Evolutionary conservation across 345 rosid genomes (phyloP).

Genomic region (Capsella bursapastoris): DNA sequence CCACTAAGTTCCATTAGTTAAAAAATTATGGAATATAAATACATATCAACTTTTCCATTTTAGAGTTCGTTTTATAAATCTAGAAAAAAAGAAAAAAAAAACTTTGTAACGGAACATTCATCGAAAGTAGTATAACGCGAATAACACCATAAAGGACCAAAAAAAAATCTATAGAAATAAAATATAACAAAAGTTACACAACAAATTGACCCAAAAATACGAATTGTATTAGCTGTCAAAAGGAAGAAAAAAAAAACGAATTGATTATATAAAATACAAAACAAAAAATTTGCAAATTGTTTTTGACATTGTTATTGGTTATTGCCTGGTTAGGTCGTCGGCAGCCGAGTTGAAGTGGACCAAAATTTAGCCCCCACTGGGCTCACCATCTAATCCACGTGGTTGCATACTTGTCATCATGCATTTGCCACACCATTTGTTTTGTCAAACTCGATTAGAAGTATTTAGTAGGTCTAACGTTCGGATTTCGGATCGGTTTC

Average conservation of each 20-base stretch:
- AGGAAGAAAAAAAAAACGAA: background rate
- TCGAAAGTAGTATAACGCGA: slow-evolving; percentile 35
- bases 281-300: background rate
- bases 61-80: slow-evolving; percentile 3
- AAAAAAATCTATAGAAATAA: background rate
- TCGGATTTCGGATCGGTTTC: too few relatives aligned
- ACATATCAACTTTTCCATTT: slow-evolving; percentile 15
- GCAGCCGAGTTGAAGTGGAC: slow-evolving; percentile 30
- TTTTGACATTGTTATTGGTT: slow-evolving; percentile 8
- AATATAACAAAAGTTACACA: background rate
- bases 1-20: slow-evolving; percentile 16
- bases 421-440: slow-evolving; percentile 14
- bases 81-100: background rate
- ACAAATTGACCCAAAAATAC: background rate
- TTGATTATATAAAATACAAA: too few relatives aligned
- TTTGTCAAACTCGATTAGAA: background rate
- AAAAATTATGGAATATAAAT: slow-evolving; percentile 12
- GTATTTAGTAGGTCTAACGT: too few relatives aligned
- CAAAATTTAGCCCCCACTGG: slow-evolving; percentile 19
- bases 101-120: slow-evolving; percentile 27
- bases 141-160: slow-evolving; percentile 11
- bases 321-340: slow-evolving; percentile 26
- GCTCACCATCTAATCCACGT: slow-evolving; percentile 30
- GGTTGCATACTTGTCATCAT: slow-evolving; percentile 35
- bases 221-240: background rate